phyloP scores from a whole-genome alignment of 768 basidiomycete genomes.

The Strobilomyces dryophilus region DNA sequence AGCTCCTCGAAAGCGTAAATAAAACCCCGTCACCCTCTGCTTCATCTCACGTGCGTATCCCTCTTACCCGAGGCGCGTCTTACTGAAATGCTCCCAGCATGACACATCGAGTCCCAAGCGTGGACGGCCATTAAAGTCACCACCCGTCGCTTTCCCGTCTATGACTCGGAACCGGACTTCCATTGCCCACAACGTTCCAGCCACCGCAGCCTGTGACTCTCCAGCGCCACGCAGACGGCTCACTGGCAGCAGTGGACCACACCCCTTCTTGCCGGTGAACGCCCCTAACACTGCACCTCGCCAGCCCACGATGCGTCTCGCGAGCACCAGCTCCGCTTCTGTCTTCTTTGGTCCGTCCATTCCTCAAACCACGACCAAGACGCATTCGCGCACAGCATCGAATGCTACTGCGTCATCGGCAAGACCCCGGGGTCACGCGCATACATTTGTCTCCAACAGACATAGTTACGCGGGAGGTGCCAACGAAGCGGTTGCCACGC shows the following conservation, averaged over 20 bases:
- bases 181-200: slow-evolving; percentile 32
- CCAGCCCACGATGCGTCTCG: slow-evolving; percentile 44
- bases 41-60: slow-evolving; percentile 24
- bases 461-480: slow-evolving; percentile 64
- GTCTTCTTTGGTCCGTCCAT: slow-evolving; percentile 60
- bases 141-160: slow-evolving; percentile 35
- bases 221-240: slow-evolving; percentile 54
- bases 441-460: slow-evolving; percentile 41
- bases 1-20: slow-evolving; percentile 51
- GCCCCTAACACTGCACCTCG: slow-evolving; percentile 27
- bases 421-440: slow-evolving; percentile 7
- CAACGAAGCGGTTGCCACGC: slow-evolving; percentile 26
- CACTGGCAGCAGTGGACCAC: slow-evolving; percentile 33
- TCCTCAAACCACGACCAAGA: slow-evolving; percentile 24
- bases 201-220: slow-evolving; percentile 49
- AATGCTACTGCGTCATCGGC: slow-evolving; percentile 9
- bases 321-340: slow-evolving; percentile 53
- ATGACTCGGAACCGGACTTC: slow-evolving; percentile 36
- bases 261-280: slow-evolving; percentile 30
- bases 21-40: slow-evolving; percentile 40
- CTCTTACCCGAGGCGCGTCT: background rate
- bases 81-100: slow-evolving; percentile 10
- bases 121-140: slow-evolving; percentile 10
- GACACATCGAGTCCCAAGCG: slow-evolving; percentile 14
- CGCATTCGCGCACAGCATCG: slow-evolving; percentile 23